Evolutionary conservation across 2,329 filamentous ascomycete genomes (phyloP), one percentile per base, ranked within the genome.

Genomic region (Sclerotinia spermophila): DNA sequence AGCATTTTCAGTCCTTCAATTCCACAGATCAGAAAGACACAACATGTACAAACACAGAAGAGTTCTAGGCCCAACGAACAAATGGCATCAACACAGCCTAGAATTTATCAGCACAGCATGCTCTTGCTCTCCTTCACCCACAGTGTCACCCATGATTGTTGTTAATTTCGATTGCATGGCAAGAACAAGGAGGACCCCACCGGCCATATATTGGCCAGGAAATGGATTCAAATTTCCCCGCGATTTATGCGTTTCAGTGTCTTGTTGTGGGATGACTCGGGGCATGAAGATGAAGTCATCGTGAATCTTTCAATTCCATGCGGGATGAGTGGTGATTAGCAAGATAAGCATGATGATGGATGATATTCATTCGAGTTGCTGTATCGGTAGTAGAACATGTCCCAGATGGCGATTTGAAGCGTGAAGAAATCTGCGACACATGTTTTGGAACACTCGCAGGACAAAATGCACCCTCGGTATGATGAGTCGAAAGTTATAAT

Each of bases 101-200:
- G 17, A 44, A 61, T 27, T 30, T 38, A 44, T 61, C 58, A 44
- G n/a, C n/a, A 38, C 38, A 60, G 21, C n/a, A 44, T 21, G 42
- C 38, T 24, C 58, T 44, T 61, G 38, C 30, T 48, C 21, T 17
- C 33, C 60, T 42, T 64, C 60, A 30, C 60, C n/a, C 40, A 6
- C 6, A 24, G n/a, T 42, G 58, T 27, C 58, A 40, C 24, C 33
- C 58, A 60, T 40, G 35, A 60, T 40, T 38, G 58, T 27, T 59
- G 2, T 38, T 40, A 51, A 65, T 65, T 51, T 51, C 2, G 8
- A 38, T 42, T 61, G 11, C 33, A 51, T 65, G 44, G 27, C 44
- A n/a, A 65, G 42, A 60, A 40, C 30, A 65, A 51, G 61, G 61
- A 65, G 61, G 35, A 65, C 45, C 44, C 61, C 61, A 65, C 30